Evolutionary conservation across 352 stramenopile species (phyloP), one percentile per base, ranked within the genome.

Genomic region (Phytophthora parvispora): DNA sequence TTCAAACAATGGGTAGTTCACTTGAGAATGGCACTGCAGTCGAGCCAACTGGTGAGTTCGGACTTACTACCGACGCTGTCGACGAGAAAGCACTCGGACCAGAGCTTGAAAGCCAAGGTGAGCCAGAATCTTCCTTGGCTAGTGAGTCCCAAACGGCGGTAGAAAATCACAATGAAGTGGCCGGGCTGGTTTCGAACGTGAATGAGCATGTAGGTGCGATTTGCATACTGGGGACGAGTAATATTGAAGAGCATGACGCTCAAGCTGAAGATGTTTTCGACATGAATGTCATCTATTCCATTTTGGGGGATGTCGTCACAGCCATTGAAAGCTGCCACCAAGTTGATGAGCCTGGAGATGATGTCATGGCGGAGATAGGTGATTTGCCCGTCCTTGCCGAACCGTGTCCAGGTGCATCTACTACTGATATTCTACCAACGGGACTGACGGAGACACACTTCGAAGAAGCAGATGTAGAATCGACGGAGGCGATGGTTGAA

Each of bases 241-340:
- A 12, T 20, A n/a, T 29, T 12, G 43, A 31, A n/a, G 20, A 51
- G 10, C n/a, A 31, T 51, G 13, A 10, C 24, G 15, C 24, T n/a
- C 31, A 31, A n/a, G n/a, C 10, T 10, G 9, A 22, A 28, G 31
- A 4, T 15, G 16, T 16, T 9, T 1, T 52, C 18, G 16, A 42
- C 5, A 29, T 47, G 13, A 15, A 22, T 5, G n/a, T n/a, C 18
- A 45, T 57, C 34, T 24, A 40, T n/a, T 25, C 24, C 1, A 45
- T 63, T 34, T 1, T 69, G 22, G 32, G n/a, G 31, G n/a, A 27
- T 24, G 51, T 69, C 34, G 25, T 69, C 31, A n/a, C 27, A 45
- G 22, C 18, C 22, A 63, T 64, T 64, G 57, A 64, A 50, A 64
- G 10, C 24, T 50, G n/a, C 61, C 12, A 57, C 31, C 7, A 29